Base-by-base conservation (phyloP, 2,329 filamentous ascomycete genomes). In the Aplosporella prunicola region DNA sequence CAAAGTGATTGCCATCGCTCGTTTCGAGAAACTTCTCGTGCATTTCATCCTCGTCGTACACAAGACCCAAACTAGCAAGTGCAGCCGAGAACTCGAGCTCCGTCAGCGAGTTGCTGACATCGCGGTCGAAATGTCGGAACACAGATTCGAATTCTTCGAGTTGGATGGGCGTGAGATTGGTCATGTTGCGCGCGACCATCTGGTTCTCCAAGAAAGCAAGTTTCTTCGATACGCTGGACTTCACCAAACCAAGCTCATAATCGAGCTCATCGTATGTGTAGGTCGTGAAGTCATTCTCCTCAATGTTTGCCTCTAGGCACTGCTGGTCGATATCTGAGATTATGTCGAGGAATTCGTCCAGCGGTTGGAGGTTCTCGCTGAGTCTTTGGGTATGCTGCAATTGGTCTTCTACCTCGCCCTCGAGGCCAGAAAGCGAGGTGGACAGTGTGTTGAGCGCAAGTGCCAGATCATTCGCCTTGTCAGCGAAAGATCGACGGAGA, bases 231-330 rank as follows among this genome's bases (percentile, higher is more conserved):
- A 96, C 89, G 9, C 84, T 91, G 20, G 83, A 81, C 57, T 87
- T 88, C 40, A 96, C 91, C 20, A 98, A 72, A 11, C 85, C 80
- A 41, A 96, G 72, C 63, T 98, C 91, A 63, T 98, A 98, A 43
- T 79, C 78, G 27, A 98, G 72, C 62, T 98, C 91, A 56, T 98
- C 91, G 58, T 96, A 91, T 8, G 89, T 94, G 63, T 96, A 96
- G 7, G 89, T 96, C n/a, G 91, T 98, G 60, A 91, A 96, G 66
- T 98, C 91, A 61, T 98, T 98, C 55, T 98, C 91, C 61, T 98
- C 91, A 46, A 98, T 95, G 58, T 98, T 96, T 44, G 91, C 91
- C 66, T 96, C 89, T 43, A 80, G 75, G 57, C 91, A 98, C 62
- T 94, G 86, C 45, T 78, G 76, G 53, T 95, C 88, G 32, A 96